Percentiles rank a stretch among this genome's conserved stretches.
Evolutionary conservation across 768 basidiomycete genomes (phyloP).

Genomic region (Agaricus subrufescens): DNA sequence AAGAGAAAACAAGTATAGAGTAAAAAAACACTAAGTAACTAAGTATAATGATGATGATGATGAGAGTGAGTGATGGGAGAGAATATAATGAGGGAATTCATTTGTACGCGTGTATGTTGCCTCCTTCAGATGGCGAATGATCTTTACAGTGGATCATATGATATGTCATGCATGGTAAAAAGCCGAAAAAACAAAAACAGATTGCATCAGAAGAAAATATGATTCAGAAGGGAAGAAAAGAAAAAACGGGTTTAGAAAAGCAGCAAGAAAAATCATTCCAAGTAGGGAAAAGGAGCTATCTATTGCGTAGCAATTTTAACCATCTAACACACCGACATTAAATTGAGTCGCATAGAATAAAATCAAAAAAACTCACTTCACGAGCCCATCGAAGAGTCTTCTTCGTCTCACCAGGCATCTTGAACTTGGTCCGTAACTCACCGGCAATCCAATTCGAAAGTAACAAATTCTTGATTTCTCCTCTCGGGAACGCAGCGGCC

Average conservation of each 20-base stretch:
- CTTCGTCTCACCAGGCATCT: slow-evolving; percentile 75
- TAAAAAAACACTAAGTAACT: not conserved
- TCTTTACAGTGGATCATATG: slow-evolving; percentile 11
- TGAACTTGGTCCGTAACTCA: slow-evolving; percentile 68
- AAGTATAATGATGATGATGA: not conserved
- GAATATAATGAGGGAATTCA: not conserved
- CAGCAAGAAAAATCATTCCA: slow-evolving; percentile 13
- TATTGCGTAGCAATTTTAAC: slow-evolving; percentile 77
- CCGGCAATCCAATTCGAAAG: slow-evolving; percentile 75
- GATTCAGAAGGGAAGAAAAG: slow-evolving; percentile 22
- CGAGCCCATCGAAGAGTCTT: slow-evolving; percentile 91
- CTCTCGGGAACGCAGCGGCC: slow-evolving; percentile 80
- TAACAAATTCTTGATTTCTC: slow-evolving; percentile 76
- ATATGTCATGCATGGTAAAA: not conserved
- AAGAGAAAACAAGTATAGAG: too few species aligned
- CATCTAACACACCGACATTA: slow-evolving; percentile 42
- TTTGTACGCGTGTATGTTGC: not conserved
- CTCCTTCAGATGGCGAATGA: slow-evolving; percentile 66
- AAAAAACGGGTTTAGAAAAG: not conserved
- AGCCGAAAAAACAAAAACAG: slow-evolving; percentile 23
- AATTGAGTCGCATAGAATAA: not conserved
- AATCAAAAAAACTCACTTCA: slow-evolving; percentile 52
- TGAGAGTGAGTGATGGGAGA: not conserved
- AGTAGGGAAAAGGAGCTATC: slow-evolving; percentile 16
- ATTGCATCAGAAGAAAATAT: slow-evolving; percentile 40